Conservation (phyloP, 2,329 filamentous ascomycete genomes). For the Ceratocystis variospora region DNA sequence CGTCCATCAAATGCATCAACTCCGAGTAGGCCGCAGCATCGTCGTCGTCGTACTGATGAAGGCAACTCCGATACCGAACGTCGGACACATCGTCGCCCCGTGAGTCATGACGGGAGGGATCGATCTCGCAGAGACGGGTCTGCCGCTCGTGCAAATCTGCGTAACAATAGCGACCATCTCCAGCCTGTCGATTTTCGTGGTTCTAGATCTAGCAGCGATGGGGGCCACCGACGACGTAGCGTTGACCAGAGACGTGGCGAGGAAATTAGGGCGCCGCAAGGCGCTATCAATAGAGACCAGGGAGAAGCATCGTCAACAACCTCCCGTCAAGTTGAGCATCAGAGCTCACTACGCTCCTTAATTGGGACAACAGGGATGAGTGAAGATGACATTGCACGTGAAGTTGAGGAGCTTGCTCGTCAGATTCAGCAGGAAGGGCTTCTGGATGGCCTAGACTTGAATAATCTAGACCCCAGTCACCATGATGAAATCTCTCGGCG, state of each 20-base stretch:
- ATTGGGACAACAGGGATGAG: slow-evolving; percentile 68
- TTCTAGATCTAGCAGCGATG: slow-evolving; percentile 10
- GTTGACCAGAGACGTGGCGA: slow-evolving; percentile 1
- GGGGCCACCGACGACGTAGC: slow-evolving; percentile 10
- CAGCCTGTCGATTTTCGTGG: slow-evolving; percentile 26
- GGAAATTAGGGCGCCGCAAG: neutral
- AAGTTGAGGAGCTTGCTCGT: slow-evolving; percentile 78
- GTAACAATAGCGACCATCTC: slow-evolving; percentile 27
- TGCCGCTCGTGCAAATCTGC: slow-evolving; percentile 4
- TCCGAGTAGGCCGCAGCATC: slow-evolving; percentile 7
- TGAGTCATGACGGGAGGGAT: slow-evolving; percentile 22
- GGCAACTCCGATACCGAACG: slow-evolving; percentile 18
- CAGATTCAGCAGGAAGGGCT: slow-evolving; percentile 82
- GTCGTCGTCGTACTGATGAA: slow-evolving; percentile 13
- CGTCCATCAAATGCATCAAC: slow-evolving; percentile 21
- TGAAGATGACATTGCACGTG: slow-evolving; percentile 65
- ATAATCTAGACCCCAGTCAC: slow-evolving; percentile 68
- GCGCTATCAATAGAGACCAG: neutral
- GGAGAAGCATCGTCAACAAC: slow-evolving; percentile 15
- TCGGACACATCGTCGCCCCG: slow-evolving; percentile 21
- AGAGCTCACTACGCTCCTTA: slow-evolving; percentile 73
- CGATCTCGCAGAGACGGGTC: neutral
- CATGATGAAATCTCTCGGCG: slow-evolving; percentile 83
- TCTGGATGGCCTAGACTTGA: slow-evolving; percentile 74
- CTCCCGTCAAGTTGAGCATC: slow-evolving; percentile 61